A percentile compares a stretch with the other conserved stretches of the same genome.
Evolutionary conservation across 2,329 filamentous ascomycete genomes (phyloP).

Genomic region (Cercospora citrullina): DNA sequence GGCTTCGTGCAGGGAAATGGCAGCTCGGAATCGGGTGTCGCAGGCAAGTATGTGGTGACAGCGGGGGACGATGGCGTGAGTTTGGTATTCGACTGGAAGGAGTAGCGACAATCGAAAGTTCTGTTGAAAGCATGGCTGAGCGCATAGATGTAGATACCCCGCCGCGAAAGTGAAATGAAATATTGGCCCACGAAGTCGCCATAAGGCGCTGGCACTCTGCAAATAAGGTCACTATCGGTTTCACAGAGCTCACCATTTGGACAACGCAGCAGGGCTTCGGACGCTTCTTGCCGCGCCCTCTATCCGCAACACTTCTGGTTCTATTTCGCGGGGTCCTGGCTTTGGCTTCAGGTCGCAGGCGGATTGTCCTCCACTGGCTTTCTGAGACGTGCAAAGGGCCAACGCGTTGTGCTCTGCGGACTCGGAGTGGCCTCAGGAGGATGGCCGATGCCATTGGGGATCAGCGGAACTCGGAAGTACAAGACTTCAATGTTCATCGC

Average conservation of each 20-base stretch:
- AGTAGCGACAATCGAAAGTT: neutral
- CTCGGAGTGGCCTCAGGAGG: no score
- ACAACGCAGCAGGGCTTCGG: neutral
- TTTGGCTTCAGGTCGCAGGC: neutral
- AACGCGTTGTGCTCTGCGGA: neutral
- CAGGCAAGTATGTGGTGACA: slow-evolving; percentile 74
- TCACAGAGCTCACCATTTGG: neutral
- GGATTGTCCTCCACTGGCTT: neutral
- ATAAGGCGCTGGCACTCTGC: neutral
- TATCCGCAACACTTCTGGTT: neutral
- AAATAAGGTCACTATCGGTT: neutral
- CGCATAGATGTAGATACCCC: neutral
- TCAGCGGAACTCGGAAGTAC: no score
- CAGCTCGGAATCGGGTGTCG: neutral
- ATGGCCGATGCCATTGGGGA: no score
- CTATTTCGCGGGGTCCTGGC: neutral
- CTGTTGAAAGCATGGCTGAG: neutral
- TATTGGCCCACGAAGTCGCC: neutral
- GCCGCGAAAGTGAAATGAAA: neutral
- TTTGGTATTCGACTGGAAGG: slow-evolving; percentile 57
- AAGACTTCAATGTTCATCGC: no score
- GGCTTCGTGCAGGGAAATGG: slow-evolving; percentile 81
- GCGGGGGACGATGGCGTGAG: slow-evolving; percentile 82
- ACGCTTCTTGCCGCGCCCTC: neutral
- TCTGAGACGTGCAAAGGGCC: neutral